phyloP scores from a whole-genome alignment of 768 basidiomycete genomes.

The Tricholomella constricta region DNA sequence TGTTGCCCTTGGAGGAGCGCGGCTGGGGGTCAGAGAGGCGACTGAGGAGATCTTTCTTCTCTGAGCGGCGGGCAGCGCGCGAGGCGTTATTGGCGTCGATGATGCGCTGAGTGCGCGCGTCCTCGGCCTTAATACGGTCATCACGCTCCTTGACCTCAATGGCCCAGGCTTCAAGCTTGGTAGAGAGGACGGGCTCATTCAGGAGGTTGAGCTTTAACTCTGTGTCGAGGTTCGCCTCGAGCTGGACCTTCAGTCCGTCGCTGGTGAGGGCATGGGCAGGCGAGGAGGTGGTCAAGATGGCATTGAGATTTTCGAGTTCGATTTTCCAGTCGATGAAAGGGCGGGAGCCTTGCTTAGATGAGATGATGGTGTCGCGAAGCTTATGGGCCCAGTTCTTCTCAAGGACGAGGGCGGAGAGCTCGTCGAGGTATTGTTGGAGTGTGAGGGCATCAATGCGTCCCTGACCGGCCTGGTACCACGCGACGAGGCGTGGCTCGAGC shows the following conservation, averaged over 20 bases:
- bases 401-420: slow-evolving; percentile 8
- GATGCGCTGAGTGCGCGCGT: neutral
- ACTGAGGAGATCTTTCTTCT: neutral
- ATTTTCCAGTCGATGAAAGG: too few species aligned
- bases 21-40: too few species aligned
- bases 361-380: slow-evolving; percentile 9
- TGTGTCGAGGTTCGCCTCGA: slow-evolving; percentile 11
- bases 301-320: too few species aligned
- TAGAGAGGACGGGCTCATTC: neutral
- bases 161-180: slow-evolving; percentile 1
- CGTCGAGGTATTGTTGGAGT: slow-evolving; percentile 11
- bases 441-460: slow-evolving; percentile 17
- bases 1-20: too few species aligned
- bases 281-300: slow-evolving; percentile 3
- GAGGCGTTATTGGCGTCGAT: too few species aligned
- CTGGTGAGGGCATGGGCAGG: slow-evolving; percentile 10
- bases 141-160: slow-evolving; percentile 4
- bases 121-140: slow-evolving; percentile 2
- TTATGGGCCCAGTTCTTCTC: too few species aligned
- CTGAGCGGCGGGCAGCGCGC: too few species aligned
- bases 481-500: slow-evolving; percentile 13
- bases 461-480: slow-evolving; percentile 18
- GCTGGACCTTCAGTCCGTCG: too few species aligned
- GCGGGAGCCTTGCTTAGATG: too few species aligned
- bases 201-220: slow-evolving; percentile 5